These are phyloP conservation scores for Pseudocercospora crystallina DNA, from an alignment of 2,329 filamentous ascomycete species.

Conservation along the genomic window DNA sequence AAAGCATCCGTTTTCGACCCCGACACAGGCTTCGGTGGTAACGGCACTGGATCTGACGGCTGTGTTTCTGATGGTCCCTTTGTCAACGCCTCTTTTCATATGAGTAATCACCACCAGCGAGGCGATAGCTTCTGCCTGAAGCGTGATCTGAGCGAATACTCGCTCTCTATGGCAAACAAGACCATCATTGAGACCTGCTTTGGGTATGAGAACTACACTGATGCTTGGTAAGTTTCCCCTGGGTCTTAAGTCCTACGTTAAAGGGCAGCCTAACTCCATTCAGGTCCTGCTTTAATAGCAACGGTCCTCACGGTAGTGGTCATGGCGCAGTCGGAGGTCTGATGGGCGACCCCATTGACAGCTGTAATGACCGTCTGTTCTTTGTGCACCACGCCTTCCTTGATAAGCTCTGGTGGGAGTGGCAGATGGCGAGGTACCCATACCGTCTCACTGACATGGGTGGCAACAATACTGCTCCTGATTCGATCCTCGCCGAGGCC, in stretches of 20 bases:
- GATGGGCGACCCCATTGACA: too few relatives aligned
- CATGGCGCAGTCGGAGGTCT: too few relatives aligned
- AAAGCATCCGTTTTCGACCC: background rate
- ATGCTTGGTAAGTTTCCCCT: background rate
- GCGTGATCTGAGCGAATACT: background rate
- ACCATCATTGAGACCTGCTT: too few relatives aligned
- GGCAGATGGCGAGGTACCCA: too few relatives aligned
- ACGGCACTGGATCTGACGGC: constrained; percentile 2
- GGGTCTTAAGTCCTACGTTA: background rate
- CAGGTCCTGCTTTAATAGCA: too few relatives aligned
- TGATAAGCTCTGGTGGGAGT: constrained; percentile 11
- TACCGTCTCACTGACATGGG: too few relatives aligned
- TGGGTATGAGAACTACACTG: background rate
- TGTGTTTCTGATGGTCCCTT: constrained; percentile 8
- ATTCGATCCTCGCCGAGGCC: too few relatives aligned
- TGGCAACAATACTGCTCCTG: too few relatives aligned
- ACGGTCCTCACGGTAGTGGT: background rate
- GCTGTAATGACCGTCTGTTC: constrained; percentile 7
- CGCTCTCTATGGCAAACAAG: too few relatives aligned
- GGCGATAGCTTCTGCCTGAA: background rate
- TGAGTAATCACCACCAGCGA: background rate
- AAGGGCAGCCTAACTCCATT: background rate
- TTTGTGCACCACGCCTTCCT: constrained; percentile 13
- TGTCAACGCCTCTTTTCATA: background rate
- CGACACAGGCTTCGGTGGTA: background rate